Conservation (phyloP, 208 protist species). For the Leishmania braziliensis region DNA sequence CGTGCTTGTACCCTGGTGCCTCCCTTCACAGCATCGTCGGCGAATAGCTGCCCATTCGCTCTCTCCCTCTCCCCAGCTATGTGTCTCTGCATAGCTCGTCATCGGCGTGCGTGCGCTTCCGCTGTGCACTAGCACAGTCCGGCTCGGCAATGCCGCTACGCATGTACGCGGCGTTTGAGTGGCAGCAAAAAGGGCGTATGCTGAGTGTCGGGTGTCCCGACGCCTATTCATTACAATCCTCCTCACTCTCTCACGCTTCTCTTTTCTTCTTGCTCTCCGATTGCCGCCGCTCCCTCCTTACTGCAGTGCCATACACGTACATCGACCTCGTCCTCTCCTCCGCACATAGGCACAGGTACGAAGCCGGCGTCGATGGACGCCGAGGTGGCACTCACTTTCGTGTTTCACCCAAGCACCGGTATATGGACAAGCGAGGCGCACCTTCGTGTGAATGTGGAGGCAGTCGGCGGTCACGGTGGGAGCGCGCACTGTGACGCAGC, state of each 20-base stretch:
- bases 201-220: not conserved
- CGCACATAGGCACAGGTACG: not conserved
- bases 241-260: not conserved
- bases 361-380: conserved; percentile 11
- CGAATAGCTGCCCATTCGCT: not conserved
- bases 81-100: not conserved
- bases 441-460: conserved; percentile 15
- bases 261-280: not conserved
- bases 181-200: not conserved
- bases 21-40: not conserved
- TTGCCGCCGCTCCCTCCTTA: not conserved
- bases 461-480: not conserved
- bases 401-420: not conserved
- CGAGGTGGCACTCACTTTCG: conserved; percentile 17
- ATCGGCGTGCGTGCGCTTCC: not conserved
- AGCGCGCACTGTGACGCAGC: not conserved
- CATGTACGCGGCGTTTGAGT: not conserved
- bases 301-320: not conserved
- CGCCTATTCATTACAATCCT: not conserved
- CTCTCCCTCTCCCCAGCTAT: not conserved
- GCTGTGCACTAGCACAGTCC: not conserved
- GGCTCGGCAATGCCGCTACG: not conserved
- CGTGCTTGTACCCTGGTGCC: not conserved
- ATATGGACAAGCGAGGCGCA: conserved; percentile 11
- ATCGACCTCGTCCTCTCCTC: not conserved